phyloP scores from a whole-genome alignment of 345 rosid genomes.

The Passiflora organensis region DNA sequence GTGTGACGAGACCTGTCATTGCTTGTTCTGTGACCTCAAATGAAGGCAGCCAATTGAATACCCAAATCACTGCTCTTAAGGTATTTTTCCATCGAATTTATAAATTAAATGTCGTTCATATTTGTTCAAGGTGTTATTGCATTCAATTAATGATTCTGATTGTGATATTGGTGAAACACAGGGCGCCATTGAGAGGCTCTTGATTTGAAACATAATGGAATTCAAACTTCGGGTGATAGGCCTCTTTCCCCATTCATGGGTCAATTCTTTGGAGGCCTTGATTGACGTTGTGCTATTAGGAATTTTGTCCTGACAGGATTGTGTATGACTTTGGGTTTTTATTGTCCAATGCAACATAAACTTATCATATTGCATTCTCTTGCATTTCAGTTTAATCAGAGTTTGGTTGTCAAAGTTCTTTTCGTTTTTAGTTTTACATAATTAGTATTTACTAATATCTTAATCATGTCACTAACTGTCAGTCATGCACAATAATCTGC shows the following conservation, averaged over 20 bases:
- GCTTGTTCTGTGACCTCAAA: constrained; percentile 82
- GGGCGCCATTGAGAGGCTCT: constrained; percentile 96
- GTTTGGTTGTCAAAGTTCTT: too few species aligned
- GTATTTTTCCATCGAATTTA: constrained; percentile 22
- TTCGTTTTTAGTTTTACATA: too few species aligned
- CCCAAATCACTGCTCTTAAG: constrained; percentile 86
- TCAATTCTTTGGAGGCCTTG: constrained; percentile 27
- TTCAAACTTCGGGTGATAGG: constrained; percentile 81
- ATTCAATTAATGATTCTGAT: not conserved
- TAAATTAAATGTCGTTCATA: not conserved
- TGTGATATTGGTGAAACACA: constrained; percentile 25
- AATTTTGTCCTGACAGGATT: too few species aligned
- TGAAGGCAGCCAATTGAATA: constrained; percentile 79
- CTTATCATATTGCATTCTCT: too few species aligned
- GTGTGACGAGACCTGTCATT: constrained; percentile 92
- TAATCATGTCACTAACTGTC: too few species aligned
- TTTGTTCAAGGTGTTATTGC: not conserved
- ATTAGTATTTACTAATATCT: too few species aligned
- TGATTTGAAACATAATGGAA: constrained; percentile 39
- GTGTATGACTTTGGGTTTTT: too few species aligned
- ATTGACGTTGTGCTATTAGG: constrained; percentile 11
- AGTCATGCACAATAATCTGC: too few species aligned
- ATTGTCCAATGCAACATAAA: too few species aligned
- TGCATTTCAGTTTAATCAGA: too few species aligned
- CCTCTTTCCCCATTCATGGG: constrained; percentile 47